Percentiles rank a stretch among this genome's conserved stretches.
phyloP scores from a whole-genome alignment of 768 basidiomycete species.

The Mycena vulgaris region DNA sequence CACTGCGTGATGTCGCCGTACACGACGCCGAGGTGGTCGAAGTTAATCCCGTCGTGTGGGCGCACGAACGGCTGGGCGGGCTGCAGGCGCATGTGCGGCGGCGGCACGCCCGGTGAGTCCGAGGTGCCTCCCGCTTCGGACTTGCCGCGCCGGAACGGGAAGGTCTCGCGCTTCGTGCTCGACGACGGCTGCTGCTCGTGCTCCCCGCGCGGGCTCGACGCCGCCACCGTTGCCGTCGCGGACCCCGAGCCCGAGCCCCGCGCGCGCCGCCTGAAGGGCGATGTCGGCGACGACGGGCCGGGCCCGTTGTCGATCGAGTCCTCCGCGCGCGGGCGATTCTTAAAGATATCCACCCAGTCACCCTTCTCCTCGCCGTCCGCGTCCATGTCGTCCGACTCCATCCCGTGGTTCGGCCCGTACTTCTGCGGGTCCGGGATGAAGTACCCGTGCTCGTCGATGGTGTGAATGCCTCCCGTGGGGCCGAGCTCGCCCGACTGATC shows the following conservation, averaged over 20 bases:
- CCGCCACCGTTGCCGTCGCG: not conserved
- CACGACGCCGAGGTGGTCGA: conserved; percentile 73
- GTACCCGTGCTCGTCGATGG: conserved; percentile 45
- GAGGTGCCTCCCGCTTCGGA: conserved; percentile 47
- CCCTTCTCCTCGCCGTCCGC: conserved; percentile 57
- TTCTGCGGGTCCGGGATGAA: conserved; percentile 68
- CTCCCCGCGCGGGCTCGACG: conserved; percentile 2
- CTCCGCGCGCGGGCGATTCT: conserved; percentile 30
- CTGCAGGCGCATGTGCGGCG: conserved; percentile 80
- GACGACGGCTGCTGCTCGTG: conserved; percentile 18
- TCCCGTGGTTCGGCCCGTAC: conserved; percentile 70
- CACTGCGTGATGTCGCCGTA: conserved; percentile 81
- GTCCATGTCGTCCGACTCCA: conserved; percentile 41
- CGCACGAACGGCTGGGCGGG: conserved; percentile 78
- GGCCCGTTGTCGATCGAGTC: conserved; percentile 37
- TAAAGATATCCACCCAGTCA: conserved; percentile 38
- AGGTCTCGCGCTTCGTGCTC: conserved; percentile 69
- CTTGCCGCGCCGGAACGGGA: conserved; percentile 65
- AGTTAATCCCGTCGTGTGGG: conserved; percentile 80
- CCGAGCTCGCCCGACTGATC: conserved; percentile 67
- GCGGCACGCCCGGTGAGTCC: conserved; percentile 46
- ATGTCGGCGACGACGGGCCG: conserved; percentile 26
- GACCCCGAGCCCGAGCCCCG: not conserved
- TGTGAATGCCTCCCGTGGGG: conserved; percentile 42
- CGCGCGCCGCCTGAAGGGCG: conserved; percentile 25